Percentiles rank a stretch among this genome's conserved stretches.
phyloP scores from a whole-genome alignment of 148 eudicot genomes.

The Beta vulgaris region DNA sequence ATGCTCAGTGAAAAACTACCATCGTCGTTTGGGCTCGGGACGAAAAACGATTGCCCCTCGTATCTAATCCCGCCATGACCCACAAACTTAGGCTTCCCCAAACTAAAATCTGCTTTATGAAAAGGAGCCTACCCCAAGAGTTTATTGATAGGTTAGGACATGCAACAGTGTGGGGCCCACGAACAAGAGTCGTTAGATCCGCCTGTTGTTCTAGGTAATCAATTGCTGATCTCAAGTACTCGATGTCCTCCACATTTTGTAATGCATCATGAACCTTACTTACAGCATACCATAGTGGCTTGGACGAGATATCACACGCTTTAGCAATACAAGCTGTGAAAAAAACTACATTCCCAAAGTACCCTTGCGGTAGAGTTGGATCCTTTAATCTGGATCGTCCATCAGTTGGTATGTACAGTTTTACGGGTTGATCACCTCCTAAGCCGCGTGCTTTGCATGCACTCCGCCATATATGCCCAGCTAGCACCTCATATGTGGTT shows the following conservation, averaged over 20 bases:
- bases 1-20: slow-evolving; percentile 27
- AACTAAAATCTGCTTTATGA: slow-evolving; percentile 35
- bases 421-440: slow-evolving; percentile 25
- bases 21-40: slow-evolving; percentile 16
- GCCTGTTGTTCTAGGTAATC: slow-evolving; percentile 33
- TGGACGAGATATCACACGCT: slow-evolving; percentile 20
- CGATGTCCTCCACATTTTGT: slow-evolving; percentile 16
- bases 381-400: slow-evolving; percentile 27
- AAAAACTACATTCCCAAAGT: slow-evolving; percentile 36
- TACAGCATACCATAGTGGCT: slow-evolving; percentile 30
- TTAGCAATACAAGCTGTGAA: slow-evolving; percentile 24
- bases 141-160: slow-evolving; percentile 35
- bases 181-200: slow-evolving; percentile 6
- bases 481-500: slow-evolving; percentile 32
- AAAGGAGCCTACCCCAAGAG: slow-evolving; percentile 31
- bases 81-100: slow-evolving; percentile 38
- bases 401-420: slow-evolving; percentile 31
- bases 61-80: slow-evolving; percentile 29
- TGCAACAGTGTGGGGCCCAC: slow-evolving; percentile 23
- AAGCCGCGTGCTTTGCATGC: slow-evolving; percentile 31
- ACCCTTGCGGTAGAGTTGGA: slow-evolving; percentile 29
- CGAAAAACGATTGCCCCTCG: slow-evolving; percentile 29
- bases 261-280: slow-evolving; percentile 25
- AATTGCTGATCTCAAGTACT: slow-evolving; percentile 31
- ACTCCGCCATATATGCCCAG: slow-evolving; percentile 31